Percentiles rank a stretch among this genome's conserved stretches.
Evolutionary conservation across 768 basidiomycete genomes (phyloP).

Genomic region (Mycena albidolilacea): DNA sequence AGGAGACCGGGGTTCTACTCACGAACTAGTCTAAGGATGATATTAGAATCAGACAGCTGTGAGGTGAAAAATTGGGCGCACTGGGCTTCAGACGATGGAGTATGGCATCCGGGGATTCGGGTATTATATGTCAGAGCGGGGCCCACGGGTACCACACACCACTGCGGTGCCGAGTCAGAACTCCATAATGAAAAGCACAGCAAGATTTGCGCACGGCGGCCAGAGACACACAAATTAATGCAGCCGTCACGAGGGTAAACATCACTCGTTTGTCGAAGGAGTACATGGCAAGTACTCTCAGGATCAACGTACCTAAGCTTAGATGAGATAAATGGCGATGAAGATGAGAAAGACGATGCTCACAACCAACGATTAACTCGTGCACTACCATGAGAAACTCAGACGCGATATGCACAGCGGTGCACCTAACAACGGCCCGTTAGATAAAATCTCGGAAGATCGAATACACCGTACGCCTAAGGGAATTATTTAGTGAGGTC

Average conservation of each 20-base stretch:
- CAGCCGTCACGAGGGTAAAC: not conserved
- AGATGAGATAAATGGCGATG: not conserved
- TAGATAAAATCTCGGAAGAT: no score
- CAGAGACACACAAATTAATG: not conserved
- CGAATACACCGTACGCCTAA: no score
- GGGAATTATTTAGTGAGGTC: no score
- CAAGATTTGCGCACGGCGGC: not conserved
- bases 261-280: not conserved
- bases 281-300: not conserved
- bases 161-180: not conserved
- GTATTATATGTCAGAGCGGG: not conserved
- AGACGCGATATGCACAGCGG: no score
- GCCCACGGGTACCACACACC: not conserved
- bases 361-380: no score
- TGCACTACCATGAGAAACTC: no score
- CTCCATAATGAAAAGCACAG: no score
- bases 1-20: not conserved
- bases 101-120: no score
- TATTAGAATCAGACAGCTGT: not conserved
- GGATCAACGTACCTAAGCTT: not conserved
- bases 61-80: not conserved
- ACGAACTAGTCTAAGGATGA: not conserved
- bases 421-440: no score
- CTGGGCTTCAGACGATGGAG: no score
- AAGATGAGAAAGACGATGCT: no score